Conservation (phyloP, 2,329 filamentous ascomycete genomes). For the Trichoderma gracile region DNA sequence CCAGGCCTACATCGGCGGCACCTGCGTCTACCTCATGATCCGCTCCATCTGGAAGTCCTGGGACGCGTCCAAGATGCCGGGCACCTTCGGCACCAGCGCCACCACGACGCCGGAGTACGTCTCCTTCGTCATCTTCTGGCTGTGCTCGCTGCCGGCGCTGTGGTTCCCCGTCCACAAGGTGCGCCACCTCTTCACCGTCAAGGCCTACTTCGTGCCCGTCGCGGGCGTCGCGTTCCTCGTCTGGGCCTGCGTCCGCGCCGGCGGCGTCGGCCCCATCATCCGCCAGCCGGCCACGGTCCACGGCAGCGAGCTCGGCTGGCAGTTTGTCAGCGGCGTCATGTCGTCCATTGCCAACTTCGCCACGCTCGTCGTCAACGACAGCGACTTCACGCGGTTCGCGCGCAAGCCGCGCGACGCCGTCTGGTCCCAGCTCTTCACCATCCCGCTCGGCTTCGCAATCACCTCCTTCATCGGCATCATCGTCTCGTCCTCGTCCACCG, state of each 20-base stretch:
- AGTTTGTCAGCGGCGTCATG: slow-evolving; percentile 84
- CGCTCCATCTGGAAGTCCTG: slow-evolving; percentile 75
- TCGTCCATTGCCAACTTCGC: slow-evolving; percentile 87
- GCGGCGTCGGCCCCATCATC: slow-evolving; percentile 81
- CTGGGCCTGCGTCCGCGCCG: slow-evolving; percentile 80
- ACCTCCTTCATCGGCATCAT: slow-evolving; percentile 85
- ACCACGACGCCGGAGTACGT: slow-evolving; percentile 74
- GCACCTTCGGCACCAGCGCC: slow-evolving; percentile 63
- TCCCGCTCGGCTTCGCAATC: slow-evolving; percentile 70
- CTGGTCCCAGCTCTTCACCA: slow-evolving; percentile 76
- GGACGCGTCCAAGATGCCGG: slow-evolving; percentile 61
- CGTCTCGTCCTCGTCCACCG: slow-evolving; percentile 69
- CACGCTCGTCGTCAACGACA: slow-evolving; percentile 78
- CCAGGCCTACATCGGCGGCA: slow-evolving; percentile 79
- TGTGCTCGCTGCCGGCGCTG: slow-evolving; percentile 75
- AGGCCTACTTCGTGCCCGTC: slow-evolving; percentile 78
- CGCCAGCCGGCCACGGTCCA: slow-evolving; percentile 62
- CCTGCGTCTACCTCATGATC: slow-evolving; percentile 89
- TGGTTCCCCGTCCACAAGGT: slow-evolving; percentile 90
- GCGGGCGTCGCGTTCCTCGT: slow-evolving; percentile 86
- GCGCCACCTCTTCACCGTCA: slow-evolving; percentile 87
- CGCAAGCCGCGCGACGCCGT: slow-evolving; percentile 72
- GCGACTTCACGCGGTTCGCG: slow-evolving; percentile 84
- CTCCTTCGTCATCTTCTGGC: slow-evolving; percentile 87
- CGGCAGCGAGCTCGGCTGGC: slow-evolving; percentile 75